Conservation (phyloP, 2,329 filamentous ascomycete species). For the Byssoonygena ceratinophila region DNA sequence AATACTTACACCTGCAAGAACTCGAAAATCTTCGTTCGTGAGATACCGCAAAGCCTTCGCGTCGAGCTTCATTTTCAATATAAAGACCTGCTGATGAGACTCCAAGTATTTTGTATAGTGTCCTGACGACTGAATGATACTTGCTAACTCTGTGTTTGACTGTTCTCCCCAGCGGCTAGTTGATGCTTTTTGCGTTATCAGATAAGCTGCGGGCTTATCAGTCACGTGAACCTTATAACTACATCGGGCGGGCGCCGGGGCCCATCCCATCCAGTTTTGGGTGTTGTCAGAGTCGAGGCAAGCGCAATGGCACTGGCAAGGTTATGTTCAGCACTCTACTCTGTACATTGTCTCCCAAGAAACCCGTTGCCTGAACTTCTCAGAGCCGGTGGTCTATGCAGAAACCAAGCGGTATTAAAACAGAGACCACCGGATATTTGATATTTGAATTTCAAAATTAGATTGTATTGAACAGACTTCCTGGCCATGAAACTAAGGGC, state of each 20-base stretch:
- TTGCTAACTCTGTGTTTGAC: not conserved
- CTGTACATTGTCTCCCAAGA: no score
- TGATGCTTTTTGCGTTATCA: not conserved
- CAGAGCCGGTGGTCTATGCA: no score
- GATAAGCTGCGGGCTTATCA: not conserved
- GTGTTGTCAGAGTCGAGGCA: no score
- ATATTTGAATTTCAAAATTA: not conserved
- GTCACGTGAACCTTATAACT: not conserved
- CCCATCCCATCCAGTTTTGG: no score
- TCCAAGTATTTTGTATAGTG: not conserved
- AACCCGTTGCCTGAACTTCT: no score
- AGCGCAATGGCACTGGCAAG: no score
- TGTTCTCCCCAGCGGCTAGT: not conserved
- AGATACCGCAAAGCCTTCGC: conserved; percentile 89
- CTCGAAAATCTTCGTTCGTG: conserved; percentile 84
- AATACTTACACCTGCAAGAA: conserved; percentile 69
- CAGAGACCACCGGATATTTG: not conserved
- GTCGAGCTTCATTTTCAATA: conserved; percentile 72
- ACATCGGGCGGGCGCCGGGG: no score
- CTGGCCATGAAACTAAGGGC: not conserved
- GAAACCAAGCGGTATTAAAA: not conserved
- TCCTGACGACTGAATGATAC: not conserved
- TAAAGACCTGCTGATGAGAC: not conserved
- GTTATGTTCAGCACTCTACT: no score
- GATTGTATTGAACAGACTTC: not conserved